Evolutionary conservation across 2,329 filamentous ascomycete genomes (phyloP).

Genomic region (Tolypocladium amazonense): DNA sequence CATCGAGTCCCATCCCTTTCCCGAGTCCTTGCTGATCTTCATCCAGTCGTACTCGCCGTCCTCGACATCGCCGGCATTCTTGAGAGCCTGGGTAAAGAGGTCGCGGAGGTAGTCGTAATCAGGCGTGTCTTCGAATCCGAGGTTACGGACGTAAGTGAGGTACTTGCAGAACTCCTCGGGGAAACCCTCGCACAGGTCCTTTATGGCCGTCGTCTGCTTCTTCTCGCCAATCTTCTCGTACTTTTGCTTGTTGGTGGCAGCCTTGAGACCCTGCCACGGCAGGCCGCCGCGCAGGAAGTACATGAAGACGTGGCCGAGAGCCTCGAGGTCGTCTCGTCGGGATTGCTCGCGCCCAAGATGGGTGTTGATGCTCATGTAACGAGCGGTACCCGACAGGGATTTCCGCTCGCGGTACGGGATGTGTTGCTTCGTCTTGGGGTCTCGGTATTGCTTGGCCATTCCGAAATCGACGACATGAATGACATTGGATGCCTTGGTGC

Average conservation of each 20-base stretch:
- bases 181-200: conserved; percentile 93
- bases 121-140: conserved; percentile 95
- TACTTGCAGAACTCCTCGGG: conserved; percentile 98
- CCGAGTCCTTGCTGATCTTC: conserved; percentile 75
- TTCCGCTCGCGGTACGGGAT: conserved; percentile 97
- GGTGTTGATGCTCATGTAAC: conserved; percentile 99
- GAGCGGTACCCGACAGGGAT: conserved; percentile 87
- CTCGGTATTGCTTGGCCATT: conserved; percentile 98
- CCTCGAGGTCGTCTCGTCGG: conserved; percentile 89
- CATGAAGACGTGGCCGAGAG: conserved; percentile 65
- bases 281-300: conserved; percentile 63
- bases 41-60: conserved; percentile 99
- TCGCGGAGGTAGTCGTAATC: conserved; percentile 98
- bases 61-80: conserved; percentile 88
- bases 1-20: conserved; percentile 74
- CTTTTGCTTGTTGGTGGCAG: conserved; percentile 83
- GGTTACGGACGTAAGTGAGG: conserved; percentile 90
- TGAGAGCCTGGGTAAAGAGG: conserved; percentile 89
- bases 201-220: conserved; percentile 96
- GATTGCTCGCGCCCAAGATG: conserved; percentile 95
- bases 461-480: conserved; percentile 99
- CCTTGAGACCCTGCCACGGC: conserved; percentile 64
- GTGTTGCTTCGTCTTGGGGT: conserved; percentile 98
- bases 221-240: conserved; percentile 99
- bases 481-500: conserved; percentile 90